phyloP scores from a whole-genome alignment of 2,329 filamentous ascomycete genomes.

The Cladosporium sp. region DNA sequence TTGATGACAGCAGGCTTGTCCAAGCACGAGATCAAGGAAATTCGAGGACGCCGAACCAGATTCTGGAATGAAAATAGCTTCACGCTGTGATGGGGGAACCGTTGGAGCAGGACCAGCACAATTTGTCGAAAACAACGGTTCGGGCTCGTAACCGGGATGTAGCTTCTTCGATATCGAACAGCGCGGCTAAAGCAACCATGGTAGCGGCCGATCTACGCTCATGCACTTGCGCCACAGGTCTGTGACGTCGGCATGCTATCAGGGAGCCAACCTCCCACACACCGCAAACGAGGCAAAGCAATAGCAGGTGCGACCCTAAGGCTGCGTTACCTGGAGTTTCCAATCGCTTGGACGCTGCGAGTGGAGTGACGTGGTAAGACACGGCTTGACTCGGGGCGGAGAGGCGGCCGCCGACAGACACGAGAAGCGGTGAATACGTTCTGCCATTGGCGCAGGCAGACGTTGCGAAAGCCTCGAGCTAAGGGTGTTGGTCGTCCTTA shows the following conservation, averaged over 20 bases:
- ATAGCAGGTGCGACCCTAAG: slow-evolving; percentile 9
- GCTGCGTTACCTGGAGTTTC: background rate
- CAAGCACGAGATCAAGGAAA: background rate
- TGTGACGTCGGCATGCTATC: slow-evolving; percentile 24
- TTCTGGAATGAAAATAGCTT: background rate
- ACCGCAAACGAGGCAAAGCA: slow-evolving; percentile 9
- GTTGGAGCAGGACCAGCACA: slow-evolving; percentile 15
- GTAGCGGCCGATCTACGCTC: slow-evolving; percentile 25
- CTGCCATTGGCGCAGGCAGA: background rate
- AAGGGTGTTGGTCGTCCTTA: slow-evolving; percentile 9
- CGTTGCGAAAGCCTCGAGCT: background rate
- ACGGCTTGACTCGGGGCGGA: slow-evolving; percentile 12
- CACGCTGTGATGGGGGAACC: slow-evolving; percentile 13
- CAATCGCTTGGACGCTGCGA: background rate
- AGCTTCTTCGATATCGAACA: slow-evolving; percentile 19
- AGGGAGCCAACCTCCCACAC: slow-evolving; percentile 12
- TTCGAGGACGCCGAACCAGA: background rate
- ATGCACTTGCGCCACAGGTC: slow-evolving; percentile 22
- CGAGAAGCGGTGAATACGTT: slow-evolving; percentile 10
- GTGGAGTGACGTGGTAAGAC: slow-evolving; percentile 14
- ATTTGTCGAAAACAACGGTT: slow-evolving; percentile 7
- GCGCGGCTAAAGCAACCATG: slow-evolving; percentile 1
- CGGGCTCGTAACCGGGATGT: slow-evolving; percentile 6
- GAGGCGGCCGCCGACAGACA: slow-evolving; percentile 4
- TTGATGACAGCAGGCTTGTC: slow-evolving; percentile 1